Evolutionary conservation across 2,329 filamentous ascomycete genomes (phyloP), one percentile per base, ranked within the genome.

Genomic region (Cyphellophora europaea): DNA sequence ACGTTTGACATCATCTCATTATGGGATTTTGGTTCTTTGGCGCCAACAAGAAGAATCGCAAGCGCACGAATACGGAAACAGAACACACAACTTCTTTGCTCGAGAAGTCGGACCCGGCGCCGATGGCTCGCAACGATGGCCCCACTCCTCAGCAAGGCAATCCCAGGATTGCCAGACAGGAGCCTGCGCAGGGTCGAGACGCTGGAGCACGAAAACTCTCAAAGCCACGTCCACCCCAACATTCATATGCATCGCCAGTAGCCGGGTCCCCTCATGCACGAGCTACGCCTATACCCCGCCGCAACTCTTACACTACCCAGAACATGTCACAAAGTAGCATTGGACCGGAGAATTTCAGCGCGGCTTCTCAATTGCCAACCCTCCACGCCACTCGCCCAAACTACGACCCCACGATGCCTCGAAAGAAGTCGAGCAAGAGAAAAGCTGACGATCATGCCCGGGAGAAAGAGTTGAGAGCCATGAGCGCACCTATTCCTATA

Each of bases 391-490:
- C 79, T 55, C 72, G 74, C 48, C 68, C 67, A 43, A 68, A 69
- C 38, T 68, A 71, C 45, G 73, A 77, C 33, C 64, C 64, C 5
- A 57, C 65, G 15, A 60, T 80, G 17, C 60, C 74, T 33, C 74
- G 78, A 40, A 78, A 79, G 42, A 85, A 77, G 52, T 82, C 82
- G 27, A 87, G 77, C 64, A 93, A 84, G 61, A 75, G 80, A 49
- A 78, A 79, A 50, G 79, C 80, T 48, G 71, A 81, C 43, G 83
- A 93, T 43, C 74, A 77, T 53, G 71, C 81, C 39, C 74, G 89
- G 38, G 88, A 94, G 59, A 84, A 84, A 43, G 86, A 94, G 59
- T 87, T 95, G 53, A 83, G 79, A 53, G 78, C 84, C 35, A 84
- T 95, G 82, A 82, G 76, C 52, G 74, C 76, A 27, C 72, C 71